Conservation (phyloP, 2,329 filamentous ascomycete species). For the Fusarium torulosum region DNA sequence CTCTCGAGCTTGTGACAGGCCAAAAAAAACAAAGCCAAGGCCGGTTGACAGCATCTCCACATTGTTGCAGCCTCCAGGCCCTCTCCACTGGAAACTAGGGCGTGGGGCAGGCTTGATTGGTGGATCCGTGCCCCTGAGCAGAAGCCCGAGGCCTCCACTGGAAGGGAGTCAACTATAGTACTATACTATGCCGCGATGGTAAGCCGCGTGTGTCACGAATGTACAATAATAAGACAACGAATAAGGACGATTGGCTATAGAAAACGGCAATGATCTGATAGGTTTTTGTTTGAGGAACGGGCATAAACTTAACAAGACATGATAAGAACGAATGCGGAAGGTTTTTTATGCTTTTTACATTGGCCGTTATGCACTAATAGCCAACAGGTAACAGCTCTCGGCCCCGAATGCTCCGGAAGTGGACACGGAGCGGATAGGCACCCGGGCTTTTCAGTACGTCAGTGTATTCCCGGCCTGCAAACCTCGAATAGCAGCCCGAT, state of each 20-base stretch:
- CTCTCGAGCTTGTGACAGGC: slow-evolving; percentile 37
- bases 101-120: slow-evolving; percentile 19
- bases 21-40: slow-evolving; percentile 11
- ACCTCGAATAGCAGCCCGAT: background rate
- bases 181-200: background rate
- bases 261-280: background rate
- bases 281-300: slow-evolving; percentile 13
- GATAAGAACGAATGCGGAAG: slow-evolving; percentile 15
- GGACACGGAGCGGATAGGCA: slow-evolving; percentile 7
- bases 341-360: slow-evolving; percentile 7
- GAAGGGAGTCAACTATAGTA: background rate
- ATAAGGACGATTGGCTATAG: slow-evolving; percentile 19
- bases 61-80: background rate
- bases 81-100: slow-evolving; percentile 17
- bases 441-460: slow-evolving; percentile 25
- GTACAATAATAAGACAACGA: slow-evolving; percentile 1
- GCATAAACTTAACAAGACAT: slow-evolving; percentile 12
- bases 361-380: slow-evolving; percentile 2
- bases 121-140: slow-evolving; percentile 38
- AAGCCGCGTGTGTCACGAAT: slow-evolving; percentile 2
- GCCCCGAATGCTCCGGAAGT: slow-evolving; percentile 14
- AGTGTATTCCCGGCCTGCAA: background rate
- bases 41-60: slow-evolving; percentile 15
- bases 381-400: background rate
- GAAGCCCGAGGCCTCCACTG: background rate